Evolutionary conservation across 352 stramenopile genomes (phyloP).

Genomic region (Phytophthora ramorum): DNA sequence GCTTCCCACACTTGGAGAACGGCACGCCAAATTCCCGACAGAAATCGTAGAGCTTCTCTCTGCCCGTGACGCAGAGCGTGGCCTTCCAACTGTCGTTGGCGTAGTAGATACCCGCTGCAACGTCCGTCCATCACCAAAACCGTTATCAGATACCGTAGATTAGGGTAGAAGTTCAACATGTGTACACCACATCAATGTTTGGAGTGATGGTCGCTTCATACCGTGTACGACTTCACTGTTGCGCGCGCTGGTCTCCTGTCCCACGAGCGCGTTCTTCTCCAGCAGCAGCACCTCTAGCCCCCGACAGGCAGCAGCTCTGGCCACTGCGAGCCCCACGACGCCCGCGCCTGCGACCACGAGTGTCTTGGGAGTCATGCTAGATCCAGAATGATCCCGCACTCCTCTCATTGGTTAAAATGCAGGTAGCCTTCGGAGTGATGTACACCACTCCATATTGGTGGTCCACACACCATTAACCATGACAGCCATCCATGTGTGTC

Average conservation of each 20-base stretch:
- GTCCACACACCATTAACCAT: conserved; percentile 8
- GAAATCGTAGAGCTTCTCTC: conserved; percentile 92
- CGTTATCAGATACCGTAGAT: conserved; percentile 11
- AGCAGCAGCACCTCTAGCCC: conserved; percentile 88
- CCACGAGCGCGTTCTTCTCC: conserved; percentile 84
- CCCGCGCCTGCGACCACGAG: conserved; percentile 76
- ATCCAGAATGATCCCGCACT: conserved; percentile 10
- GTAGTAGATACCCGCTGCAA: conserved; percentile 94
- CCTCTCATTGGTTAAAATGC: conserved; percentile 9
- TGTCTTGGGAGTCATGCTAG: conserved; percentile 48
- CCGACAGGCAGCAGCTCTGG: conserved; percentile 54
- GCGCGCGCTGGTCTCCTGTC: conserved; percentile 88
- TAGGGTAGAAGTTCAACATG: conserved; percentile 15
- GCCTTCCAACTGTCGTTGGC: conserved; percentile 88
- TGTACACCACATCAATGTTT: conserved; percentile 8
- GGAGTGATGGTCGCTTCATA: conserved; percentile 23
- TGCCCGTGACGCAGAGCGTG: conserved; percentile 90
- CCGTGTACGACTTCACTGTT: conserved; percentile 98
- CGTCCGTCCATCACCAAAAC: background rate
- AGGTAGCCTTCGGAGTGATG: background rate
- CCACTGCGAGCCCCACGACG: conserved; percentile 80
- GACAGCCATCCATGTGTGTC: conserved; percentile 4
- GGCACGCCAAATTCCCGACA: conserved; percentile 85
- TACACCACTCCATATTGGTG: background rate
- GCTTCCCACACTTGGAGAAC: conserved; percentile 92